These are phyloP conservation scores for Fraxinus velutina DNA, from an alignment of 305 asterid species.

Conservation along the genomic window DNA sequence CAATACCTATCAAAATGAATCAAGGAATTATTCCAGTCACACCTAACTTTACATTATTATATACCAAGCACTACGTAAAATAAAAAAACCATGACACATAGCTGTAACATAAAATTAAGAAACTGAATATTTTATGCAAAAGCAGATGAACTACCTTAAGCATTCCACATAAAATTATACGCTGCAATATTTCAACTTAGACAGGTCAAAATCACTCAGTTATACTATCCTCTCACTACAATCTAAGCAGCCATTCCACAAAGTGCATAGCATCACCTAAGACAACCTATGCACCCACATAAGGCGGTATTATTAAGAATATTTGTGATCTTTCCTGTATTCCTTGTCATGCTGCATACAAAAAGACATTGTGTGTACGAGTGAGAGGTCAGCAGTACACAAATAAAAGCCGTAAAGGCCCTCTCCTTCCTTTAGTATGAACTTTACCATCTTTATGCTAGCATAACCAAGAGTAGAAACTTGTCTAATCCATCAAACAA, in stretches of 20 bases:
- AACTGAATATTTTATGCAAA: slow-evolving; percentile 4
- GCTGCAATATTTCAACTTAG: slow-evolving; percentile 11
- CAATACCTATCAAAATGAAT: slow-evolving; percentile 56
- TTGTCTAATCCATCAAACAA: not conserved
- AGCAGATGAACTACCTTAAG: not conserved
- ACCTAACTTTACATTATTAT: not conserved
- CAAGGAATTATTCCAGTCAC: slow-evolving; percentile 5
- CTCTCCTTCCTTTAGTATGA: not conserved
- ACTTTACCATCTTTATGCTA: not conserved
- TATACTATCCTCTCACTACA: slow-evolving; percentile 2
- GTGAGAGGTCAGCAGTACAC: not conserved
- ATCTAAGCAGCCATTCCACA: not conserved
- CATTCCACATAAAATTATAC: not conserved
- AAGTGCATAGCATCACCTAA: not conserved
- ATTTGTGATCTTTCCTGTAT: not conserved
- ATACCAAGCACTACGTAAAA: slow-evolving; percentile 5
- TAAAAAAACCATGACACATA: not conserved
- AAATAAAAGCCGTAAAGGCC: not conserved
- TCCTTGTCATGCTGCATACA: not conserved
- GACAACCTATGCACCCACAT: not conserved
- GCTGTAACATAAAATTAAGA: slow-evolving; percentile 9
- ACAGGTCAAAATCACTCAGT: slow-evolving; percentile 2
- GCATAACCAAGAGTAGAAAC: not conserved
- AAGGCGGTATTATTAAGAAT: not conserved
- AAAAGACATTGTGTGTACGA: not conserved